Conservation (phyloP, 306 rosid genomes). For the Datisca glomerata region DNA sequence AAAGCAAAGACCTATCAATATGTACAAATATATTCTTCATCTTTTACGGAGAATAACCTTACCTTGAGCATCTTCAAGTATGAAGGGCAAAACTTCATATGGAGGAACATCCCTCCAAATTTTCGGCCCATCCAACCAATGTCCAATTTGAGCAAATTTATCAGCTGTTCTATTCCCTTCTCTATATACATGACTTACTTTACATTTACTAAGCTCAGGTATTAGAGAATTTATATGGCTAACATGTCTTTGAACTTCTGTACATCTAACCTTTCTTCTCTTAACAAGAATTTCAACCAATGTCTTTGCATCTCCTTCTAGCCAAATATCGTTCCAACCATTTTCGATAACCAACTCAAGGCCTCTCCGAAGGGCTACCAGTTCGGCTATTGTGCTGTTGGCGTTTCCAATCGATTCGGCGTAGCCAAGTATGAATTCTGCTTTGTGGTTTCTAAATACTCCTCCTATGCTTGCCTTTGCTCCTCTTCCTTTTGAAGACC, state of each 20-base stretch:
- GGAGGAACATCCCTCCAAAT: conserved; percentile 50
- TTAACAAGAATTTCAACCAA: conserved; percentile 39
- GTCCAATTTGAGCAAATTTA: conserved; percentile 57
- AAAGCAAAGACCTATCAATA: too few relatives aligned
- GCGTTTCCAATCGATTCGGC: conserved; percentile 55
- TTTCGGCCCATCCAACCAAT: conserved; percentile 29
- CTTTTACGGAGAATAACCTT: conserved; percentile 40
- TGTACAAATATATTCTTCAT: conserved; percentile 9
- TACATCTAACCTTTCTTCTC: conserved; percentile 32
- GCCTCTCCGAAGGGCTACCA: conserved; percentile 42
- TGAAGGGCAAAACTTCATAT: conserved; percentile 25
- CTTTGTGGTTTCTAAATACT: conserved; percentile 45
- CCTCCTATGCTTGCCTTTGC: conserved; percentile 64
- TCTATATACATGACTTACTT: conserved; percentile 44
- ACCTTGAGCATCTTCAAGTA: conserved; percentile 62
- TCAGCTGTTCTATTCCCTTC: conserved; percentile 67
- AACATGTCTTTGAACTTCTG: conserved; percentile 32
- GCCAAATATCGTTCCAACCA: conserved; percentile 64
- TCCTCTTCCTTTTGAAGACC: conserved; percentile 35
- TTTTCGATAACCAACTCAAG: conserved; percentile 57
- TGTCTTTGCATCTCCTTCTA: conserved; percentile 63
- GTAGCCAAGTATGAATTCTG: conserved; percentile 59
- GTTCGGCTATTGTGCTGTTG: conserved; percentile 52
- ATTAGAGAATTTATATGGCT: conserved; percentile 32
- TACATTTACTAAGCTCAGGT: conserved; percentile 22